Evolutionary conservation across 2,329 filamentous ascomycete species (phyloP).

Genomic region (Fonsecaea pedrosoi): DNA sequence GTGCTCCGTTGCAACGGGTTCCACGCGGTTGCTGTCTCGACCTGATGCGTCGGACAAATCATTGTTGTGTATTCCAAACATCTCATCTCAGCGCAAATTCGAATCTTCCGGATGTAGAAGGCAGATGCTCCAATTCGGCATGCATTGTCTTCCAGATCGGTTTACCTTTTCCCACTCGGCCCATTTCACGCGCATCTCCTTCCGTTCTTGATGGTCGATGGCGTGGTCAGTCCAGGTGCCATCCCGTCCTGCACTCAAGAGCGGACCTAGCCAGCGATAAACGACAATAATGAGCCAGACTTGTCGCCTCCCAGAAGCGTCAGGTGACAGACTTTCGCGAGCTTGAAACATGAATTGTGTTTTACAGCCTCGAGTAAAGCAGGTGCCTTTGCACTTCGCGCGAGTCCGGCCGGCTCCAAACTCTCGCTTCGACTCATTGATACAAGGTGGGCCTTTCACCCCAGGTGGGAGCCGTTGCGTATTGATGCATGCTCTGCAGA

Average conservation of each 20-base stretch:
- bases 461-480: slow-evolving; percentile 39
- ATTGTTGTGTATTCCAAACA: not conserved
- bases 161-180: slow-evolving; percentile 33
- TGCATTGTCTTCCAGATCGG: slow-evolving; percentile 31
- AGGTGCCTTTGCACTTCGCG: slow-evolving; percentile 39
- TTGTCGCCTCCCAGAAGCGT: slow-evolving; percentile 39
- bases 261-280: slow-evolving; percentile 41
- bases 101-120: slow-evolving; percentile 39
- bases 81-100: slow-evolving; percentile 33
- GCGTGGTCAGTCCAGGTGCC: slow-evolving; percentile 36
- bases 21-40: slow-evolving; percentile 16
- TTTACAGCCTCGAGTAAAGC: slow-evolving; percentile 39
- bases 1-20: not conserved
- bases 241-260: slow-evolving; percentile 33
- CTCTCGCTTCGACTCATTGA: slow-evolving; percentile 37
- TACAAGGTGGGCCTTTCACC: slow-evolving; percentile 39
- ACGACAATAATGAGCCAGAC: slow-evolving; percentile 40
- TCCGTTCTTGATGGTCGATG: slow-evolving; percentile 34
- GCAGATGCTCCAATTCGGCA: slow-evolving; percentile 42
- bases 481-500: slow-evolving; percentile 40
- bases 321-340: slow-evolving; percentile 38
- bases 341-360: slow-evolving; percentile 42
- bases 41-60: not conserved
- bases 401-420: slow-evolving; percentile 28
- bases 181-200: slow-evolving; percentile 39